Conservation (phyloP, 148 eudicot species). For the Rhododendron vialii region DNA sequence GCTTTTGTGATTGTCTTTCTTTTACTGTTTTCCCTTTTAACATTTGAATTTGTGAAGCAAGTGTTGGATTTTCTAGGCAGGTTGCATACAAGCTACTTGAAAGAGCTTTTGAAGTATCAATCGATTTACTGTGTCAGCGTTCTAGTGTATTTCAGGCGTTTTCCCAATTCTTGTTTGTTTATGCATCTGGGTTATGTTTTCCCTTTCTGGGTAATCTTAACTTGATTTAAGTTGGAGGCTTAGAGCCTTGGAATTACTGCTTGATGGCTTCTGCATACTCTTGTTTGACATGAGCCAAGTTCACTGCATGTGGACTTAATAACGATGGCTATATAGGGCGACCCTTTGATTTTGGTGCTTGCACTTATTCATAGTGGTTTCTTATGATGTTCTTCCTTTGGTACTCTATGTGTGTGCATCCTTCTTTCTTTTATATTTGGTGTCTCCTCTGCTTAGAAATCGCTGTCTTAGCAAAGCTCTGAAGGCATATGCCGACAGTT, state of each 20-base stretch:
- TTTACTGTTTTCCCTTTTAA: not conserved
- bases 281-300: not conserved
- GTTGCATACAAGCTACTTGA: not conserved
- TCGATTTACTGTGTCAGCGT: not conserved
- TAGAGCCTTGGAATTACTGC: not conserved
- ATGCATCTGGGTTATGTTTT: not conserved
- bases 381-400: not conserved
- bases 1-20: not conserved
- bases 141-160: not conserved
- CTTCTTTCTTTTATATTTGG: not conserved
- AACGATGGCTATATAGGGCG: not conserved
- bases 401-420: not conserved
- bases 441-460: not conserved
- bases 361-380: not conserved
- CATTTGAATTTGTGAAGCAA: not conserved
- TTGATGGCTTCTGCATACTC: not conserved
- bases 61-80: conserved; percentile 2
- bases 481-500: not conserved
- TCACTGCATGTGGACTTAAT: not conserved
- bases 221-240: not conserved
- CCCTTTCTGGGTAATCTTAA: not conserved
- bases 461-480: not conserved
- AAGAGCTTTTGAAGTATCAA: not conserved
- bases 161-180: not conserved
- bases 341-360: not conserved